These are phyloP conservation scores for Neurospora hispaniola DNA, from an alignment of 495 filamentous ascomycete species.

Conservation along the genomic window DNA sequence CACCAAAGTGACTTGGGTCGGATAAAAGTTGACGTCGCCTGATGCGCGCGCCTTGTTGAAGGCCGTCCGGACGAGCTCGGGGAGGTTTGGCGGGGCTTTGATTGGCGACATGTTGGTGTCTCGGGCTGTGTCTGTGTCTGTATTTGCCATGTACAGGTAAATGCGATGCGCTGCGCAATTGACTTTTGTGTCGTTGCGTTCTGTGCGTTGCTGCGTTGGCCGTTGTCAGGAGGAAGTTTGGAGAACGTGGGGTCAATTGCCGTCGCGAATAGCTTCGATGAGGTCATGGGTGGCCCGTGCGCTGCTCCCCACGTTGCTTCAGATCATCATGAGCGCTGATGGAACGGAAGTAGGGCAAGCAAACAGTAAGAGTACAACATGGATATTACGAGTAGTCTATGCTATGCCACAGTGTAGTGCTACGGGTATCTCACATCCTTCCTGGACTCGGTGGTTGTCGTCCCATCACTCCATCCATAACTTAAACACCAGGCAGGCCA, in stretches of 20 bases:
- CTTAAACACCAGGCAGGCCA: conserved; percentile 62
- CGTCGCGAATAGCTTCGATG: conserved; percentile 23
- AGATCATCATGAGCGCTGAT: neutral
- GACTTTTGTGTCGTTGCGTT: neutral
- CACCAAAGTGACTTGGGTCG: conserved; percentile 46
- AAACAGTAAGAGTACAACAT: neutral
- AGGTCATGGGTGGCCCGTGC: conserved; percentile 24
- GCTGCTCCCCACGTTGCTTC: neutral
- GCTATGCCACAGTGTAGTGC: neutral
- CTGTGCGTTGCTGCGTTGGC: neutral
- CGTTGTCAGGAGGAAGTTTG: conserved; percentile 1
- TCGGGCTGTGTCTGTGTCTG: neutral
- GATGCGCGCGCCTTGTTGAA: conserved; percentile 43
- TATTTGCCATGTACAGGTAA: conserved; percentile 2
- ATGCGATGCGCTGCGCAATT: neutral
- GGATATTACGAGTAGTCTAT: neutral
- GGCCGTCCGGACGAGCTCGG: conserved; percentile 42
- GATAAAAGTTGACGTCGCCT: conserved; percentile 48
- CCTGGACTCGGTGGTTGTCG: neutral
- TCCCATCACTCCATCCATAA: neutral
- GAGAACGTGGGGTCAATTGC: neutral
- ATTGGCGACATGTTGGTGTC: conserved; percentile 14
- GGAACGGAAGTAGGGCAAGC: neutral
- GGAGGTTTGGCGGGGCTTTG: conserved; percentile 28
- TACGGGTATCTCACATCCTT: neutral